Evolutionary conservation across 2,329 filamentous ascomycete species (phyloP), one percentile per base, ranked within the genome.

Genomic region (Aureobasidium subglaciale): DNA sequence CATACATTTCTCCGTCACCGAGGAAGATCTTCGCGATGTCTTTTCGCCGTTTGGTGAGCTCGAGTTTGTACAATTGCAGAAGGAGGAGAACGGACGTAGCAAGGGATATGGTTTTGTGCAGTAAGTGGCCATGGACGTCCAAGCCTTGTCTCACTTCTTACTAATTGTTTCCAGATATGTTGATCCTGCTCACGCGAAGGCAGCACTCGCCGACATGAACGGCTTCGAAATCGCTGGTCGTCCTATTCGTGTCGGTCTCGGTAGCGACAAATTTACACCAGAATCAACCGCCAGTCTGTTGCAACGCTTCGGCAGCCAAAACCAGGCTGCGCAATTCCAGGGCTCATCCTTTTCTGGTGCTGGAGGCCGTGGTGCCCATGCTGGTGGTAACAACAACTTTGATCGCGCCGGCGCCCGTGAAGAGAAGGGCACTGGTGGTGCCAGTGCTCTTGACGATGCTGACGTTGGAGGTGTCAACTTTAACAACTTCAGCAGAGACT

Each of bases 261-360:
- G 93, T 75, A 99, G 96, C 78, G 93, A 99, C 88, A 97, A 97
- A 83, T 97, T 97, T 76, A 97, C 91, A 74, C 88, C 91, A 68
- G 93, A 97, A 77, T 93, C 90, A 74, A 96, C 90, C 73, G 87
- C 90, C 71, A 91, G 89, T 75, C 83, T 95, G 70, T 78, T 95
- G 69, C 90, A 95, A 77, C 90, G 90, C 75, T 95, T 95, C 78
- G 87, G 90, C 72, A 86, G 87, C 69, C 86, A 88, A 73, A 85
- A 77, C 67, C 76, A 75, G 64, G 37, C 50, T 25, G 65, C 77
- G 73, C 81, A 82, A 70, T 93, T 85, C 71, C 90, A 95, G 77
- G 90, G 90, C 70, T 96, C 91, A 60, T 84, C 87, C 50, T 96
- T 96, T 72, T 95, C 90, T 59, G 91, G 92, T 63, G 84, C 88